Conservation (phyloP, 495 filamentous ascomycete genomes). For the Platismatia glauca region DNA sequence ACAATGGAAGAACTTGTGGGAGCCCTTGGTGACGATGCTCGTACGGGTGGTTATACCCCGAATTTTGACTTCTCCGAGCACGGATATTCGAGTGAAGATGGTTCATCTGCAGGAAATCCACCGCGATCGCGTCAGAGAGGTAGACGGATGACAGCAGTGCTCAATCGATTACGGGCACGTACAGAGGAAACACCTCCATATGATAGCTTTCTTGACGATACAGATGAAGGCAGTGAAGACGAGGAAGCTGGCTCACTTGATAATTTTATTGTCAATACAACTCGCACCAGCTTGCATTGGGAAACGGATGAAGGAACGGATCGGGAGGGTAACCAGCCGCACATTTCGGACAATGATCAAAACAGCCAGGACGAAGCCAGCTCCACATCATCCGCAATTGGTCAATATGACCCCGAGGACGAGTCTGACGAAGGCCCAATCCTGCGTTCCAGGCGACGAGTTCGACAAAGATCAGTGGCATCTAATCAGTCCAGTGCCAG, state of each 20-base stretch:
- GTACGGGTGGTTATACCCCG: conserved; percentile 1
- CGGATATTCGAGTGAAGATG: neutral
- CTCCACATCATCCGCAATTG: neutral
- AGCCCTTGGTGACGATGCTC: neutral
- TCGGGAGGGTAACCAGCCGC: conserved; percentile 1
- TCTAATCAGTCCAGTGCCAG: neutral
- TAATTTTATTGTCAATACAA: conserved; percentile 35
- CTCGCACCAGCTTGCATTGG: conserved; percentile 3
- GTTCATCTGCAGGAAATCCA: neutral
- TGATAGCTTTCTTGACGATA: conserved; percentile 1
- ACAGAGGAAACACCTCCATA: neutral
- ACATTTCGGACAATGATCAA: conserved; percentile 6
- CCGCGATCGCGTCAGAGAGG: neutral
- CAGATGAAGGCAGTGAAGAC: conserved; percentile 23
- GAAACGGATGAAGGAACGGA: conserved; percentile 14
- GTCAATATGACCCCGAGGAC: conserved; percentile 6
- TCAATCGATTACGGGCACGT: neutral
- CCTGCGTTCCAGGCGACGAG: conserved; percentile 17
- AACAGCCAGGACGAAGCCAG: conserved; percentile 12
- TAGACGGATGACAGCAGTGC: neutral
- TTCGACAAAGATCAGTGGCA: neutral
- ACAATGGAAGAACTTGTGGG: conserved; percentile 3
- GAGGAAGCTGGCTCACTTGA: conserved; percentile 33
- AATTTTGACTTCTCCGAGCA: conserved; percentile 1
- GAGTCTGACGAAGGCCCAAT: conserved; percentile 32